phyloP scores from a whole-genome alignment of 2,329 filamentous ascomycete genomes.

The Microsporum canis region DNA sequence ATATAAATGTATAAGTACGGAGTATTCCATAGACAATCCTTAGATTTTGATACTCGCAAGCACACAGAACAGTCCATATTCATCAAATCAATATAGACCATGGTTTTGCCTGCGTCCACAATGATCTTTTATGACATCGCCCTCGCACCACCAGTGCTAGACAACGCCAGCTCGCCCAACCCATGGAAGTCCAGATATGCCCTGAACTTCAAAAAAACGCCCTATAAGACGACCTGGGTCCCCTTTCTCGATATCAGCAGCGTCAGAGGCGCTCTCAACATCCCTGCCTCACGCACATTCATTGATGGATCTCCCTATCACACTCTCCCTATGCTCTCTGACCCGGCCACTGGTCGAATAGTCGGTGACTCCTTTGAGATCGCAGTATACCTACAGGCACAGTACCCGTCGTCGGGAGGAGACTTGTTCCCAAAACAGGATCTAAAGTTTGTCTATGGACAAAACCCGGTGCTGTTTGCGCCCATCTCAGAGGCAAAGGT shows the following conservation, averaged over 20 bases:
- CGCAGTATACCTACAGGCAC: slow-evolving; percentile 46
- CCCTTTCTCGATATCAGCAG: slow-evolving; percentile 41
- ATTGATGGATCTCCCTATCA: slow-evolving; percentile 47
- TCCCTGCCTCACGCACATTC: slow-evolving; percentile 43
- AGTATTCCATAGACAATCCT: too few relatives aligned
- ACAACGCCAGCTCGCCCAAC: slow-evolving; percentile 34
- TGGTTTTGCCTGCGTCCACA: slow-evolving; percentile 2
- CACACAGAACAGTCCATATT: too few relatives aligned
- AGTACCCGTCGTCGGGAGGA: slow-evolving; percentile 16
- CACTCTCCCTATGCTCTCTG: slow-evolving; percentile 49
- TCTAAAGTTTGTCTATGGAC: slow-evolving; percentile 11
- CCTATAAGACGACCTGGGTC: slow-evolving; percentile 44
- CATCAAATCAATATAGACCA: background rate
- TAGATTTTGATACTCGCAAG: too few relatives aligned
- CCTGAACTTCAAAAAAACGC: slow-evolving; percentile 39
- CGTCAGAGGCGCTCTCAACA: slow-evolving; percentile 38
- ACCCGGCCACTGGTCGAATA: slow-evolving; percentile 31
- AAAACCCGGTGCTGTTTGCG: slow-evolving; percentile 41
- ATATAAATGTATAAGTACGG: background rate
- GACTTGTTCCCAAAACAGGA: slow-evolving; percentile 3
- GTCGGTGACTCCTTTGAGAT: slow-evolving; percentile 58
- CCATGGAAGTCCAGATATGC: slow-evolving; percentile 41
- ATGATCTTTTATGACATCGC: slow-evolving; percentile 42
- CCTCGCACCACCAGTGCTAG: slow-evolving; percentile 23
- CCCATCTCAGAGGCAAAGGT: slow-evolving; percentile 12